Evolutionary conservation across 148 eudicot species (phyloP), one percentile per base, ranked within the genome.

Genomic region (Amaranthus palmeri): DNA sequence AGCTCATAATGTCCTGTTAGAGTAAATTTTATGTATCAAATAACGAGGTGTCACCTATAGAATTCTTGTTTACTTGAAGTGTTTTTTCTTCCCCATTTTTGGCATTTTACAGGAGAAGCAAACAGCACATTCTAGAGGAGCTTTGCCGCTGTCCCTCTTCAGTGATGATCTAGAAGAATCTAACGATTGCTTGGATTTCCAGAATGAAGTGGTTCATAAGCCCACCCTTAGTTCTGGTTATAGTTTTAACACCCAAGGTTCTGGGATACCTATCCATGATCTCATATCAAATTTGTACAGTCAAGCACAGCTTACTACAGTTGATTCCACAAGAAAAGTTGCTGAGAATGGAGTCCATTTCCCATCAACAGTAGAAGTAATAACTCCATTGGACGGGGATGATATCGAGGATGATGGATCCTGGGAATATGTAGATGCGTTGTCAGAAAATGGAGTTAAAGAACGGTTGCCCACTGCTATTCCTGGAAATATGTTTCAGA

Each of bases 401-500:
- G 86, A 79, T 71, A 80, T 77, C 42, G 73, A 81, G 81, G 87
- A 89, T 71, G 83, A 83, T 54, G 65, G 64, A 76, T 85, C 88
- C 11, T 88, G 90, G 98, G 92, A 88, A 72, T 88, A 83, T 71
- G 82, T 79, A 80, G 82, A 85, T 70, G 90, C 92, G 25, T 57
- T 72, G 18, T 70, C 74, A 51, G 78, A 77, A 59, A 62, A 71
- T 18, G 79, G 50, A 61, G 61, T 67, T 14, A 51, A 48, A 56
- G 79, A 78, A 66, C 72, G 68, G 64, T 61, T 75, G 9, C 69
- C 78, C 57, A 43, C 54, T 73, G 43, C 3, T 75, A 62, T 52
- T 67, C 58, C 57, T 45, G 73, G 41, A 59, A 82, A 72, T 68
- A 58, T 70, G 49, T 43, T 66, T 61, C 75, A 73, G 46, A 72